Conservation (phyloP, 768 basidiomycete species). For the Phaeotremella skinneri region DNA sequence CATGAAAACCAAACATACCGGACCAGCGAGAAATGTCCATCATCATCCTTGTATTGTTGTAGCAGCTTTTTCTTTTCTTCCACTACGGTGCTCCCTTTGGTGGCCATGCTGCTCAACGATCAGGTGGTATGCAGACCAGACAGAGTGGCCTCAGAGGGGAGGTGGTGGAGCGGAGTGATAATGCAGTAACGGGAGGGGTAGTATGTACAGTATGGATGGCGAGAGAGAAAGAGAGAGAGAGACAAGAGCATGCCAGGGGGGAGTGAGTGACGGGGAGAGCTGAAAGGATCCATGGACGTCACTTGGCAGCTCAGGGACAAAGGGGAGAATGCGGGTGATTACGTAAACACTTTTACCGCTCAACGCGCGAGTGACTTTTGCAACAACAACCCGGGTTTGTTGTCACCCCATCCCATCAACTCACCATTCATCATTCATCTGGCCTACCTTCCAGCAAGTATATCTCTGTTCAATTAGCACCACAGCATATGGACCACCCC, state of each 20-base stretch:
- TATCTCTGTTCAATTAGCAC: not conserved
- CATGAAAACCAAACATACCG: constrained; percentile 59
- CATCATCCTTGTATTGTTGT: constrained; percentile 64
- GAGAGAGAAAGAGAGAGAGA: not conserved
- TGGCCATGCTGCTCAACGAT: constrained; percentile 3
- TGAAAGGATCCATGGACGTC: too few relatives aligned
- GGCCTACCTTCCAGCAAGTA: too few relatives aligned
- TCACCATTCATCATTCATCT: not conserved
- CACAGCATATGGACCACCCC: not conserved
- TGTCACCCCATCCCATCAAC: not conserved
- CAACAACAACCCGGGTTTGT: not conserved
- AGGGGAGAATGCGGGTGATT: not conserved
- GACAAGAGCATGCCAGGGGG: not conserved
- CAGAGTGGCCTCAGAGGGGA: not conserved
- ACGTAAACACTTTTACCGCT: not conserved
- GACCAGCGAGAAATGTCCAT: constrained; percentile 96
- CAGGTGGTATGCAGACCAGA: constrained; percentile 15
- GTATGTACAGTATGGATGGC: not conserved
- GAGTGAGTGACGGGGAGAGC: too few relatives aligned
- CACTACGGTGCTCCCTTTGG: constrained; percentile 37
- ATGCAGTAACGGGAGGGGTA: not conserved
- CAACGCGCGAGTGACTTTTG: constrained; percentile 2
- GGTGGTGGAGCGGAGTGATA: not conserved
- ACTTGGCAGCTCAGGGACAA: not conserved
- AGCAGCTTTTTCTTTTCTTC: constrained; percentile 49